Evolutionary conservation across 2,329 filamentous ascomycete genomes (phyloP).

Genomic region (Sporothrix variecibatus): DNA sequence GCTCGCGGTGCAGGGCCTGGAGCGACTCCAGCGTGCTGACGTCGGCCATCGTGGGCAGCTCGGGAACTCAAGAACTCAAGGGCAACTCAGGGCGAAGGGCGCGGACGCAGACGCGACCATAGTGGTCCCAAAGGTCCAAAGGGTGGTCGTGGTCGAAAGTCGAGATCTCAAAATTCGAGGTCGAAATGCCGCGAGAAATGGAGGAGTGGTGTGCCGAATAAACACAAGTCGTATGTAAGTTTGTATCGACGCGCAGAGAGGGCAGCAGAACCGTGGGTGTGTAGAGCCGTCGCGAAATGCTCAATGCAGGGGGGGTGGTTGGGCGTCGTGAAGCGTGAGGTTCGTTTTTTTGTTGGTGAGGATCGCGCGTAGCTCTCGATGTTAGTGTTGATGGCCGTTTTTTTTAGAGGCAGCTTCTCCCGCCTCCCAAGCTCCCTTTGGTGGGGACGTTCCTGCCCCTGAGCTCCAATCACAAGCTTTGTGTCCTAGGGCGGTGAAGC

Average conservation of each 20-base stretch:
- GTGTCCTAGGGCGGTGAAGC: slow-evolving; percentile 27
- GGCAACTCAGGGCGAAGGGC: slow-evolving; percentile 19
- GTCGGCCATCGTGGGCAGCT: slow-evolving; percentile 65
- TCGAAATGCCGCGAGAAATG: not conserved
- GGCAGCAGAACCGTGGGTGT: not conserved
- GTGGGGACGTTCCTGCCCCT: slow-evolving; percentile 19
- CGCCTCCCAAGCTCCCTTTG: slow-evolving; percentile 25
- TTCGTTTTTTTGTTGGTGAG: slow-evolving; percentile 13
- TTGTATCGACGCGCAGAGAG: not conserved
- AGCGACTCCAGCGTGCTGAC: slow-evolving; percentile 73
- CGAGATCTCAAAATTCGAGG: not conserved
- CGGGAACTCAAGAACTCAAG: not conserved
- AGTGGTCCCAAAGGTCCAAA: slow-evolving; percentile 9
- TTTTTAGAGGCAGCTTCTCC: slow-evolving; percentile 27
- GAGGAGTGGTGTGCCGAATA: not conserved
- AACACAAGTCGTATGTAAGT: not conserved
- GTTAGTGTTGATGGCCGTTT: slow-evolving; percentile 26
- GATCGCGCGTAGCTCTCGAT: slow-evolving; percentile 17
- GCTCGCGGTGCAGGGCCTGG: slow-evolving; percentile 81
- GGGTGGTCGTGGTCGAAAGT: not conserved
- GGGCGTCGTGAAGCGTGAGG: not conserved
- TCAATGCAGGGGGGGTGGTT: not conserved
- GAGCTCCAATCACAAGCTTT: slow-evolving; percentile 23
- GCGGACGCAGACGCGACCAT: slow-evolving; percentile 29
- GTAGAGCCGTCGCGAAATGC: slow-evolving; percentile 20